Evolutionary conservation across 768 basidiomycete genomes (phyloP).

Genomic region (Tulasnella sp.): DNA sequence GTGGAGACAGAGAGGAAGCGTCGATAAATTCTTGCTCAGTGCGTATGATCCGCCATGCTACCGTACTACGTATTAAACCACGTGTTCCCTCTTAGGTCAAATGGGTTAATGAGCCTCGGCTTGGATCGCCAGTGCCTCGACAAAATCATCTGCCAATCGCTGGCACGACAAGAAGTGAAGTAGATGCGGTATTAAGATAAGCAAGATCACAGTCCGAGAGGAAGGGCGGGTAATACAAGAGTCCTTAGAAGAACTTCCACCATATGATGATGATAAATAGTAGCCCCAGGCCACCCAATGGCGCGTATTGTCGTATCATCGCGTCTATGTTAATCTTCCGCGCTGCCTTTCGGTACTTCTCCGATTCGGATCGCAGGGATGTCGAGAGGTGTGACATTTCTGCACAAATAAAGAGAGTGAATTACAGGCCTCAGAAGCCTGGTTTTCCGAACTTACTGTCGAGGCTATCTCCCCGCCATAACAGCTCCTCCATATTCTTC

Average conservation of each 20-base stretch:
- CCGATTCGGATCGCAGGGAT: constrained; percentile 91
- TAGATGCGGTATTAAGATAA: constrained; percentile 11
- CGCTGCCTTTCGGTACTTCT: constrained; percentile 96
- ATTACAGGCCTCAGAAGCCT: neutral
- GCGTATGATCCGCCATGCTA: neutral
- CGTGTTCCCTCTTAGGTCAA: neutral
- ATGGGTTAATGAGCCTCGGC: neutral
- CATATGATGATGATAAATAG: constrained; percentile 69
- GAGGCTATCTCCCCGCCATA: constrained; percentile 97
- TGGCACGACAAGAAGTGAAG: neutral
- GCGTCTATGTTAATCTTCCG: constrained; percentile 92
- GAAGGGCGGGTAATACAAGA: constrained; percentile 1
- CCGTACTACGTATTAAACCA: neutral
- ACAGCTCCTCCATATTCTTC: constrained; percentile 99
- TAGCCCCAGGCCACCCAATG: constrained; percentile 72
- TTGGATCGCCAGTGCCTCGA: neutral
- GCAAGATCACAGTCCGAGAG: neutral
- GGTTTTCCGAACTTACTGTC: constrained; percentile 65
- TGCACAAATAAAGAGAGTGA: constrained; percentile 42
- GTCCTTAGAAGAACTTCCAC: constrained; percentile 49
- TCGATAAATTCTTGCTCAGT: neutral
- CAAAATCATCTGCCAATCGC: neutral
- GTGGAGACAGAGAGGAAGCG: constrained; percentile 44
- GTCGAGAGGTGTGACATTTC: constrained; percentile 98
- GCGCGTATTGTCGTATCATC: constrained; percentile 94